Evolutionary conservation across 2,329 filamentous ascomycete species (phyloP), one percentile per base, ranked within the genome.

Genomic region (Chaetoscypha palmicola): DNA sequence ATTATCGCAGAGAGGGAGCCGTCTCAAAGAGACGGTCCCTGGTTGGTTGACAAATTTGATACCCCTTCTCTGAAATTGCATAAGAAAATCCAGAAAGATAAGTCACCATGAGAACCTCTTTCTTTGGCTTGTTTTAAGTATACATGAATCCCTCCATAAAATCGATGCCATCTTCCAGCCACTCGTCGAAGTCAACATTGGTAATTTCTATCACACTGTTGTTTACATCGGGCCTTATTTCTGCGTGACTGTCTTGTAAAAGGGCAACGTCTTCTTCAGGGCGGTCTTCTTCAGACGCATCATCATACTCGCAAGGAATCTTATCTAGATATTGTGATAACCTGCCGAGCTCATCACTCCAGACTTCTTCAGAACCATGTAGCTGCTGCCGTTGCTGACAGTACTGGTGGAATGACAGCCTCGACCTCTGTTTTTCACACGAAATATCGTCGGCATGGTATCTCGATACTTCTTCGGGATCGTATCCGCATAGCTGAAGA

Each of bases 401-500:
- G 28, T 42, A 49, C 36, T 47, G 37, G 26, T 44, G 17, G 17
- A 49, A 44, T 9, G 40, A 38, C 20, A 49, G 32, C 43, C 44
- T 49, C 19, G 43, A 41, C 22, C 17, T 41, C 36, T 46, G 47
- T 17, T 17, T 30, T 23, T 44, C 24, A 21, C 23, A 19, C 24
- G 35, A 34, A 26, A n/a, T 20, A n/a, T 28, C 2, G 17, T 32
- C n/a, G 9, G 23, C 30, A 38, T 32, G 42, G 33, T 12, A 32
- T 40, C 17, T 19, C 12, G 44, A 33, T 30, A 53, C 40, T 22
- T 41, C 34, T 17, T 40, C 23, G 21, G n/a, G 1, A 32, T 52
- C 43, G 23, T 31, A 52, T 9, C 49, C 49, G 31, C 51, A 52
- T 23, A 31, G 7, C 17, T 45, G 20, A 34, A 54, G 49, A 22